Evolutionary conservation across 768 basidiomycete genomes (phyloP).

Genomic region (Boletus insuetus): DNA sequence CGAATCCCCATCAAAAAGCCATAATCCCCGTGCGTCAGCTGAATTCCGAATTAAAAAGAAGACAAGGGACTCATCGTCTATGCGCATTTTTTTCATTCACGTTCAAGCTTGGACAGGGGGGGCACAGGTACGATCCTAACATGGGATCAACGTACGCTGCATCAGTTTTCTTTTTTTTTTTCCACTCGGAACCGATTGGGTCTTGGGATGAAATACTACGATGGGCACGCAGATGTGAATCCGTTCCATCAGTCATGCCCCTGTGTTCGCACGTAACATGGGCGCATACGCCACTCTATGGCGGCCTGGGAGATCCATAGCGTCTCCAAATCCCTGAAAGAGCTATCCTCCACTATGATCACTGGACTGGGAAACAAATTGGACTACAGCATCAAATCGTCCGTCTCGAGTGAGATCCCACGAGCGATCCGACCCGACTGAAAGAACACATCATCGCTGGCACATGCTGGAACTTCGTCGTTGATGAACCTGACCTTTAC

Average conservation of each 20-base stretch:
- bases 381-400: not conserved
- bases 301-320: not conserved
- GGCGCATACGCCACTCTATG: not conserved
- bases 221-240: not conserved
- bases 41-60: not conserved
- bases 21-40: constrained; percentile 9
- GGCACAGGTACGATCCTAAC: not conserved
- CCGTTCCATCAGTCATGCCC: not conserved
- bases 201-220: not conserved
- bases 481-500: not conserved
- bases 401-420: too few species aligned
- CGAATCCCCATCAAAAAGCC: constrained; percentile 6
- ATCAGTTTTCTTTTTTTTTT: constrained; percentile 7
- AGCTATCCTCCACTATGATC: not conserved
- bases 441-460: too few species aligned
- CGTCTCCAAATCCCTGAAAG: not conserved
- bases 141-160: constrained; percentile 8
- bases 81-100: constrained; percentile 7
- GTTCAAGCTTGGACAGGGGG: not conserved
- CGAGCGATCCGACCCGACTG: too few species aligned
- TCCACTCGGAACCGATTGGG: constrained; percentile 14
- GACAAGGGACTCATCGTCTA: not conserved
- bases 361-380: not conserved
- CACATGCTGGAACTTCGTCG: not conserved
- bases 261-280: constrained; percentile 9